Evolutionary conservation across 768 basidiomycete genomes (phyloP), one percentile per base, ranked within the genome.

Genomic region (Gautieria morchelliformis): DNA sequence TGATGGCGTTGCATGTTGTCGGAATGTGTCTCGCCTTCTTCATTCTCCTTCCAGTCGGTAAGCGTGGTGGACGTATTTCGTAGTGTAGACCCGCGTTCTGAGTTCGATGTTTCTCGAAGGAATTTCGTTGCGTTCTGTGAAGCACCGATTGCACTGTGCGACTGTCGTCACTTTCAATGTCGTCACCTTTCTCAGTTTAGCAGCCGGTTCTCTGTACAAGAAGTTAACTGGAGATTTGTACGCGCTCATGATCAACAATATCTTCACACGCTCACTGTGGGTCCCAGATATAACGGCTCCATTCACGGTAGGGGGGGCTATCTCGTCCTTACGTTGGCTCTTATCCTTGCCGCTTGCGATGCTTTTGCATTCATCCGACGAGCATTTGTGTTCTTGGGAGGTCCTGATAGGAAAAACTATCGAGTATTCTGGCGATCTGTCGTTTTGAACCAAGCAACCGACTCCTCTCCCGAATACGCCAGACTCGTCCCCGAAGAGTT

Each of bases 151-250:
- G 62, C 84, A 84, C 56, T 74, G 75, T 22, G 49, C 85, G 15
- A 75, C 77, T 7, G 77, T 84, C n/a, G 51, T 80, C 30, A 71
- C 73, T 0, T 93, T 93, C 71, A 85, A 86, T 65, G 70, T 62
- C 12, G 73, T 88, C 20, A 72, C 76, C 53, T 68, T 74, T 1
- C 66, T 94, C 41, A 90, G 89, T 5, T 80, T 85, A 67, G 74
- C 81, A 14, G 70, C 84, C 20, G 85, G 85, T 63, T 75, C 76
- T 2, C 66, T 89, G 22, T 96, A 97, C 70, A 75, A 75, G 45
- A 89, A 89, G 61, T 68, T 85, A 52, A 92, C 90, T 0, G 89
- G 90, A 3, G 78, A 94, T 69, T 83, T 93, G 86, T 93, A 69
- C 65, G 85, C 59, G 35, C 24, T 46, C 9, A n/a, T 20, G 19